A percentile compares a stretch with the other conserved stretches of the same genome.
These are phyloP conservation scores for Kurtzmaniella quercitrusa DNA, from an alignment of 1,139 yeast genomes.

Conservation along the genomic window DNA sequence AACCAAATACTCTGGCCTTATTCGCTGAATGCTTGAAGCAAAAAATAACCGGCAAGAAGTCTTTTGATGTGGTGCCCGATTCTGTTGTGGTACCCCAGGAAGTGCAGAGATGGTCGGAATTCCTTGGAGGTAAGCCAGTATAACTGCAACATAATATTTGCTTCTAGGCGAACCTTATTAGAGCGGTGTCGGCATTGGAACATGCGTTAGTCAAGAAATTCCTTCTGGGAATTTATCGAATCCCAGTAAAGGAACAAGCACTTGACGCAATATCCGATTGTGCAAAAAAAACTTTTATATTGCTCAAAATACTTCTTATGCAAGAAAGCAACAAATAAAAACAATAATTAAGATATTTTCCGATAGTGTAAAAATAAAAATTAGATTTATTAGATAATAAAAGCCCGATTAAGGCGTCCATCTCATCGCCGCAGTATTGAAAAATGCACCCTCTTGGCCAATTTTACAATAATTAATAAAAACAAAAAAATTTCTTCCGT, in stretches of 20 bases:
- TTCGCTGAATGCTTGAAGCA: slow-evolving; percentile 80
- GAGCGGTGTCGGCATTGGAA: no score
- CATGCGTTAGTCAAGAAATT: no score
- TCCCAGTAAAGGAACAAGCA: neutral
- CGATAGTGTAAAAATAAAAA: neutral
- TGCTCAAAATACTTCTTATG: neutral
- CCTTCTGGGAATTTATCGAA: neutral
- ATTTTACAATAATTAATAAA: neutral
- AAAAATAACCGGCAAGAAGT: slow-evolving; percentile 58
- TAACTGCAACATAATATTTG: slow-evolving; percentile 19
- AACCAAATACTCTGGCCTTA: slow-evolving; percentile 85
- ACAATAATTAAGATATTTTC: neutral
- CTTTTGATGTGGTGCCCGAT: slow-evolving; percentile 37
- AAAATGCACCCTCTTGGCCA: no score
- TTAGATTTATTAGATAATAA: neutral
- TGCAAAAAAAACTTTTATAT: neutral
- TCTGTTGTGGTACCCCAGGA: slow-evolving; percentile 68
- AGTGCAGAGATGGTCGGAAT: slow-evolving; percentile 95
- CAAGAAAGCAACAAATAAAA: neutral
- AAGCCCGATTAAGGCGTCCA: neutral
- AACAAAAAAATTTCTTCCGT: neutral
- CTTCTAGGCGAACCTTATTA: no score
- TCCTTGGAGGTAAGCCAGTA: slow-evolving; percentile 87
- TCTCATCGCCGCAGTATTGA: no score
- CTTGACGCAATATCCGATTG: neutral